Conservation (phyloP, 2,329 filamentous ascomycete species). For the Phyllosticta citriasiana region DNA sequence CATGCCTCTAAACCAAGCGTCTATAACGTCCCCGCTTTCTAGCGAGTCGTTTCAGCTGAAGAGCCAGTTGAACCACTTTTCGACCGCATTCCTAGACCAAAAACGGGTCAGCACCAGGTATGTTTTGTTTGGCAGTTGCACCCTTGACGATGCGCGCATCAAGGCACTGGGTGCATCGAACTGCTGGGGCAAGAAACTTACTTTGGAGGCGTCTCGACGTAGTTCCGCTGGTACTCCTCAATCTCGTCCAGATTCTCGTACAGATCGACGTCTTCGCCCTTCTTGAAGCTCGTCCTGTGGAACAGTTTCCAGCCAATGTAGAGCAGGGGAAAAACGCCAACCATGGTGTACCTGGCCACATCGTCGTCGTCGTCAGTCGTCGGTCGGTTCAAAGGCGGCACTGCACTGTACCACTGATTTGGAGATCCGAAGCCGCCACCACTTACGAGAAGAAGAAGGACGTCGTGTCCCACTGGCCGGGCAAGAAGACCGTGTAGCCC, state of each 20-base stretch:
- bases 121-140: not conserved
- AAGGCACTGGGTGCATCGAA: not conserved
- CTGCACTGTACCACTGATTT: not conserved
- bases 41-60: constrained; percentile 24
- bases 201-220: constrained; percentile 27
- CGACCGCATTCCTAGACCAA: constrained; percentile 22
- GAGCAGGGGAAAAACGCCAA: constrained; percentile 58
- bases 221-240: constrained; percentile 57
- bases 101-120: not conserved
- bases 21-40: not conserved
- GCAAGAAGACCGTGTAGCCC: constrained; percentile 67
- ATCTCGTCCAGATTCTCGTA: constrained; percentile 53
- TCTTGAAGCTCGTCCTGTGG: constrained; percentile 50
- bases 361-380: not conserved
- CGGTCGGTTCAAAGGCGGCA: not conserved
- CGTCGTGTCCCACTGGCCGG: constrained; percentile 55
- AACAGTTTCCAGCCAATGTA: constrained; percentile 63
- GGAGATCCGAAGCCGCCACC: not conserved
- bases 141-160: not conserved
- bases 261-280: constrained; percentile 53
- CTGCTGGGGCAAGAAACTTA: constrained; percentile 6
- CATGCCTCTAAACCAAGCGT: not conserved
- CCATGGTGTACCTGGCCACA: constrained; percentile 53
- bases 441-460: constrained; percentile 62
- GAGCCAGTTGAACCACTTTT: constrained; percentile 35